A percentile compares a stretch with the other conserved stretches of the same genome.
These are phyloP conservation scores for Trichoderma lentiforme DNA, from an alignment of 2,329 filamentous ascomycete species.

Conservation along the genomic window DNA sequence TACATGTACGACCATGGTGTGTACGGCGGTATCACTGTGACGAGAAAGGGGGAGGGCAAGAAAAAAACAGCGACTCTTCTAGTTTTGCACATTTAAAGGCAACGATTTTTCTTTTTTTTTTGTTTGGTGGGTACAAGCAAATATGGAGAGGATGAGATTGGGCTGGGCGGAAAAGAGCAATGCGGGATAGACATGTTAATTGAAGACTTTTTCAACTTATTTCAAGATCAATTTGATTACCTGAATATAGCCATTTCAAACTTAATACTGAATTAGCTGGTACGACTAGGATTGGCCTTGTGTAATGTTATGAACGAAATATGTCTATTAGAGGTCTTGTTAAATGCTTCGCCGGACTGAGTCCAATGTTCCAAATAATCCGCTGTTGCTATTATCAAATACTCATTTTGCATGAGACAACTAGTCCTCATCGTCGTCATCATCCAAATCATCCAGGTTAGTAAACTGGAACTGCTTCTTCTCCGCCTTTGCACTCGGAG, in stretches of 20 bases:
- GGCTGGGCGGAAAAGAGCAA: not conserved
- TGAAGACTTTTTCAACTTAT: not conserved
- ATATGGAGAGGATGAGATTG: not conserved
- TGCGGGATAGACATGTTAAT: conserved; percentile 17
- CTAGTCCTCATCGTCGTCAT: conserved; percentile 43
- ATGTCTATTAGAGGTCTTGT: not conserved
- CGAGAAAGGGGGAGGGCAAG: not conserved
- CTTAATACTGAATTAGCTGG: not conserved
- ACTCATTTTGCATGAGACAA: not conserved
- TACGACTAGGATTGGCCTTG: not conserved
- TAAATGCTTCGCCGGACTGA: not conserved
- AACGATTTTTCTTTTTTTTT: not conserved
- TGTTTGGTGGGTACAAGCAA: not conserved
- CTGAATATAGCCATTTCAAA: not conserved
- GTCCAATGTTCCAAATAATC: not conserved
- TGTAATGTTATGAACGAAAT: not conserved
- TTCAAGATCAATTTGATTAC: not conserved
- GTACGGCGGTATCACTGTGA: conserved; percentile 20
- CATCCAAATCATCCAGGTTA: conserved; percentile 51
- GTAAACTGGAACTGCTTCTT: conserved; percentile 57
- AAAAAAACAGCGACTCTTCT: not conserved
- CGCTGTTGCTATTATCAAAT: not conserved
- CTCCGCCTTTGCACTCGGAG: conserved; percentile 31
- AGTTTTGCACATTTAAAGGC: conserved; percentile 10
- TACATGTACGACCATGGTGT: conserved; percentile 32